Percentiles rank a stretch among this genome's conserved stretches.
Conservation (phyloP, 441 rosid species). For the Biscutella auriculata region DNA sequence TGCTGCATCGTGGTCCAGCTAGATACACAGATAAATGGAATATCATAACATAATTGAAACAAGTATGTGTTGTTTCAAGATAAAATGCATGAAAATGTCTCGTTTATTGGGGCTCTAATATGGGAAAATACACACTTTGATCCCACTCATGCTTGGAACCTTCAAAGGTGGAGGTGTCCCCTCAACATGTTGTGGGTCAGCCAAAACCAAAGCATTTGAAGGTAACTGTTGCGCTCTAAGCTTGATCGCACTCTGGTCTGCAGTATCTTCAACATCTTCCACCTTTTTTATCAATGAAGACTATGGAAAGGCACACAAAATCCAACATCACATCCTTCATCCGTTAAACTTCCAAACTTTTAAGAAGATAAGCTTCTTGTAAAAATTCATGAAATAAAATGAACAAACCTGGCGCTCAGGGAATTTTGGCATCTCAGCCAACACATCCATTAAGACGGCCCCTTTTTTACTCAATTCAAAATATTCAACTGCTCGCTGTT, state of each 20-base stretch:
- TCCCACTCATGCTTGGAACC: constrained; percentile 49
- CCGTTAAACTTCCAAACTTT: too few relatives aligned
- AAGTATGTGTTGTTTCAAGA: too few relatives aligned
- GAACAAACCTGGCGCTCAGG: constrained; percentile 88
- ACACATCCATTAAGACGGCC: constrained; percentile 62
- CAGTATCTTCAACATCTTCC: constrained; percentile 85
- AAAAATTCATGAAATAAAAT: background rate
- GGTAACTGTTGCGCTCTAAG: constrained; percentile 84
- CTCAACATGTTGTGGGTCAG: constrained; percentile 57
- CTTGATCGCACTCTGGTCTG: constrained; percentile 98
- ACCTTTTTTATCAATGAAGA: constrained; percentile 83
- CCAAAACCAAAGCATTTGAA: constrained; percentile 89
- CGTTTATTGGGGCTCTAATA: background rate
- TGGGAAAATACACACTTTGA: constrained; percentile 37
- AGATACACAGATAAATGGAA: constrained; percentile 8
- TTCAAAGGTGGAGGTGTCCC: constrained; percentile 65
- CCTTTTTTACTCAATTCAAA: constrained; percentile 91
- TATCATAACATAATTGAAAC: too few relatives aligned
- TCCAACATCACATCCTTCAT: background rate
- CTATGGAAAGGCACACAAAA: constrained; percentile 25
- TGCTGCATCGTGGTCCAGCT: constrained; percentile 44
- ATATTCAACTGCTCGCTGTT: constrained; percentile 95
- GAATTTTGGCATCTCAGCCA: constrained; percentile 99
- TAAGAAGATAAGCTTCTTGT: too few relatives aligned
- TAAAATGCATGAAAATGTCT: background rate